Conservation (phyloP, 2,329 filamentous ascomycete species). For the Penicillium sp. region DNA sequence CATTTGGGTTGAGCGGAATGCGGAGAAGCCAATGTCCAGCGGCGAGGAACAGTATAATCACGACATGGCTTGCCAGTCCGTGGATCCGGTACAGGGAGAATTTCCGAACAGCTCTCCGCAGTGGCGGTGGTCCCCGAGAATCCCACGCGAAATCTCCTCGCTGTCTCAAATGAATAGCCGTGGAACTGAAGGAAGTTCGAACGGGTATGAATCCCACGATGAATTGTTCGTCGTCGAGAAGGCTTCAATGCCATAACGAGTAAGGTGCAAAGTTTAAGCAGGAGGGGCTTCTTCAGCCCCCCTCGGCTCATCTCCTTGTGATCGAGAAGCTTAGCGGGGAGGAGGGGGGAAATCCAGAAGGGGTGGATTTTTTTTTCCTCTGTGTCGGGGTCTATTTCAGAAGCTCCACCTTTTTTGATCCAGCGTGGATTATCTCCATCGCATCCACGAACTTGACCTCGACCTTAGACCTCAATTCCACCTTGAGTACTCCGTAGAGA, state of each 20-base stretch:
- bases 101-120: slow-evolving; percentile 20
- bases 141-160: neutral
- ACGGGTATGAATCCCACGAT: neutral
- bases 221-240: neutral
- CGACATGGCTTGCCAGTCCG: slow-evolving; percentile 1
- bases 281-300: slow-evolving; percentile 18
- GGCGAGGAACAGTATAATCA: neutral
- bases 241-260: slow-evolving; percentile 1
- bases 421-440: slow-evolving; percentile 6
- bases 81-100: slow-evolving; percentile 10
- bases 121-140: slow-evolving; percentile 18
- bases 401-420: slow-evolving; percentile 5
- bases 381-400: neutral
- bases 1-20: slow-evolving; percentile 11
- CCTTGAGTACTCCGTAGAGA: no score
- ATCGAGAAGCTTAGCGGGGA: slow-evolving; percentile 19
- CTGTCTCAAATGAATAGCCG: neutral
- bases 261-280: slow-evolving; percentile 17
- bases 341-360: neutral
- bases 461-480: no score
- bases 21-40: slow-evolving; percentile 17
- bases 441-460: neutral
- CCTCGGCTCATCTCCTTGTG: slow-evolving; percentile 23
- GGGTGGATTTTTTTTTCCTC: neutral
- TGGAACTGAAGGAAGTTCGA: neutral